These are phyloP conservation scores for Fragilaria crotonensis DNA, from an alignment of 108 stramenopile species.

Conservation along the genomic window DNA sequence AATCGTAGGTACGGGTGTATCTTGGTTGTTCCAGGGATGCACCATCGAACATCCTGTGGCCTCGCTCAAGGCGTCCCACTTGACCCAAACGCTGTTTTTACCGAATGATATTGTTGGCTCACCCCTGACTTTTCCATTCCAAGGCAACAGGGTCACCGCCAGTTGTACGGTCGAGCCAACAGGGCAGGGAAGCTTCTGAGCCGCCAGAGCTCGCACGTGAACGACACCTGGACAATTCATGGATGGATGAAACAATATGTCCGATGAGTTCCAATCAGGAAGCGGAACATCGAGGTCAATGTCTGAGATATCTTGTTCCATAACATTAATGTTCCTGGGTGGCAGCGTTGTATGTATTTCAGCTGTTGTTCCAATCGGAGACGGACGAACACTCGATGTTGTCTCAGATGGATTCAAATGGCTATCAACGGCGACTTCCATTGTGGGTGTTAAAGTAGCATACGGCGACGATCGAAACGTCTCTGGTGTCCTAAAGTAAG, in stretches of 20 bases:
- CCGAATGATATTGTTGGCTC: conserved; percentile 16
- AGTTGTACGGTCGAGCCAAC: conserved; percentile 48
- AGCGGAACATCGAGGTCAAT: background rate
- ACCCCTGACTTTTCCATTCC: conserved; percentile 69
- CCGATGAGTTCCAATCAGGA: background rate
- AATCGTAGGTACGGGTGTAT: conserved; percentile 71
- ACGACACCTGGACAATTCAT: conserved; percentile 69
- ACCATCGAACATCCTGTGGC: conserved; percentile 58
- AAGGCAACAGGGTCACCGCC: conserved; percentile 55
- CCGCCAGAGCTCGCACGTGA: conserved; percentile 63
- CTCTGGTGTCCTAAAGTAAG: background rate
- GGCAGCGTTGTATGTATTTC: background rate
- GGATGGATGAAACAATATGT: conserved; percentile 29
- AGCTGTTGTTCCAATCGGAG: background rate
- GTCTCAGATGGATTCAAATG: background rate
- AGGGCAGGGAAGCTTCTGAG: conserved; percentile 65
- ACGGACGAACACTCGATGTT: background rate
- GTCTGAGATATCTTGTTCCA: background rate
- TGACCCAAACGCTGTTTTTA: conserved; percentile 55
- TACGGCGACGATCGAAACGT: background rate
- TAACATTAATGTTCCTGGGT: background rate
- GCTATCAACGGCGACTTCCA: too few species aligned
- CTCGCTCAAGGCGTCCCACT: conserved; percentile 42
- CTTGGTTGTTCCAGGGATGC: conserved; percentile 63
- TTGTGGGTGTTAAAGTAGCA: background rate